Percentiles rank a stretch among this genome's conserved stretches.
phyloP scores from a whole-genome alignment of 805 yeast species.

The Pichia pseudocactophila region DNA sequence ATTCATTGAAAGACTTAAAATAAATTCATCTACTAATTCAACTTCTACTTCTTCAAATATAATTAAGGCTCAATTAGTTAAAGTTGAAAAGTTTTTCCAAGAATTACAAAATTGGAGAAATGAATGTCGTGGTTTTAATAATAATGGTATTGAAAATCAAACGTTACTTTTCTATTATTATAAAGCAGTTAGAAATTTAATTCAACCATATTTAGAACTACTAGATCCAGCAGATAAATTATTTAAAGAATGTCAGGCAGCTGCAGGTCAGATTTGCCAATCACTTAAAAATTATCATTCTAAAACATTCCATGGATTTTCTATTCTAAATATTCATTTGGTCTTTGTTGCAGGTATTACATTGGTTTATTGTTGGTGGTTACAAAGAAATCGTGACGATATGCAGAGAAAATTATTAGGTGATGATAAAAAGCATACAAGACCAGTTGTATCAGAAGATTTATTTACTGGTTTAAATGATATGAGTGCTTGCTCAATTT shows the following conservation, averaged over 20 bases:
- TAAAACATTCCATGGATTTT: conserved; percentile 52
- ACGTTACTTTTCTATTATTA: conserved; percentile 51
- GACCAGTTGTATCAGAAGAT: conserved; percentile 48
- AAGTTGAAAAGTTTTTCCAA: conserved; percentile 44
- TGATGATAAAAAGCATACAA: conserved; percentile 49
- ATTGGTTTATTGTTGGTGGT: conserved; percentile 56
- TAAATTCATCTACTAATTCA: conserved; percentile 26
- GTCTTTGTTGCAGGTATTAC: conserved; percentile 65
- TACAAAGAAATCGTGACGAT: conserved; percentile 54
- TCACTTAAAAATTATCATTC: conserved; percentile 55
- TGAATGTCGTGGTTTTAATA: conserved; percentile 38
- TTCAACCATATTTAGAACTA: conserved; percentile 57
- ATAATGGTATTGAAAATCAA: conserved; percentile 45
- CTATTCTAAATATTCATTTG: conserved; percentile 58
- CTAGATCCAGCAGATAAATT: conserved; percentile 52
- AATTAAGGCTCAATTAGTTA: conserved; percentile 33
- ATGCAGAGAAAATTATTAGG: conserved; percentile 45
- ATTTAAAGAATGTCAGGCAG: conserved; percentile 60
- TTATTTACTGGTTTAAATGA: conserved; percentile 51
- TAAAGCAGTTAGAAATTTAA: conserved; percentile 47
- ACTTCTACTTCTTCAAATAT: conserved; percentile 21
- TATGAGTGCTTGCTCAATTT: conserved; percentile 54
- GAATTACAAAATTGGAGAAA: conserved; percentile 50
- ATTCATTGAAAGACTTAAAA: conserved; percentile 45
- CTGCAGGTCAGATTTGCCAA: conserved; percentile 63